Conservation (phyloP, 1,284 basidiomycete genomes). For the Melampsora larici-populina region DNA sequence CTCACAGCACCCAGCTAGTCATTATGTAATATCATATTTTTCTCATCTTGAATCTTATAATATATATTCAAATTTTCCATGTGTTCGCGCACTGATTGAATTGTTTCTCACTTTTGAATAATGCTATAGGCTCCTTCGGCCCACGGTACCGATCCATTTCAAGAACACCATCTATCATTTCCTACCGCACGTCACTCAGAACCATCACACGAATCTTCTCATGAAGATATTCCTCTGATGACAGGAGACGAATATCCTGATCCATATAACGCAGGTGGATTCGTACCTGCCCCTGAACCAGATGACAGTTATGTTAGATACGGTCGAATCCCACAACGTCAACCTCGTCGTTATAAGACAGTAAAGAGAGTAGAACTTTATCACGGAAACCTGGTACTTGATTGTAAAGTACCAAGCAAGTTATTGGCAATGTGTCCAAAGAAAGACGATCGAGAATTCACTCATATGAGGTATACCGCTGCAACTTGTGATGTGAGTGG, state of each 20-base stretch:
- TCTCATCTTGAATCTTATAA: background rate
- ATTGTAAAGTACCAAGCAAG: slow-evolving; percentile 78
- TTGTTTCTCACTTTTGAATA: background rate
- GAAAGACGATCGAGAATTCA: slow-evolving; percentile 51
- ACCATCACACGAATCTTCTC: background rate
- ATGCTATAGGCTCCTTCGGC: background rate
- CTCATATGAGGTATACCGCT: slow-evolving; percentile 36
- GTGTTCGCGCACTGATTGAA: background rate
- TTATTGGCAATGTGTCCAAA: slow-evolving; percentile 72
- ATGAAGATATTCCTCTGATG: slow-evolving; percentile 35
- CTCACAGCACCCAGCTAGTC: slow-evolving; percentile 15
- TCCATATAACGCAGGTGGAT: slow-evolving; percentile 24
- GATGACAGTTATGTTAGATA: slow-evolving; percentile 60
- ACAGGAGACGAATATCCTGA: background rate
- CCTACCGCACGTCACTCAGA: background rate
- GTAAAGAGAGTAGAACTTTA: slow-evolving; percentile 82
- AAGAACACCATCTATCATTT: background rate
- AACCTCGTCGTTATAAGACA: slow-evolving; percentile 81
- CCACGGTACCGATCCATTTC: slow-evolving; percentile 1
- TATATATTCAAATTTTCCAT: too few relatives aligned
- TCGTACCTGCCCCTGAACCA: slow-evolving; percentile 39
- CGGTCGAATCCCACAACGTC: slow-evolving; percentile 77
- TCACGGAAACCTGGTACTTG: slow-evolving; percentile 84
- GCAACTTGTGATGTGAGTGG: slow-evolving; percentile 94
- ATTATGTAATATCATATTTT: background rate